Conservation (phyloP, 2,329 filamentous ascomycete genomes). For the Apiospora pterosperma region DNA sequence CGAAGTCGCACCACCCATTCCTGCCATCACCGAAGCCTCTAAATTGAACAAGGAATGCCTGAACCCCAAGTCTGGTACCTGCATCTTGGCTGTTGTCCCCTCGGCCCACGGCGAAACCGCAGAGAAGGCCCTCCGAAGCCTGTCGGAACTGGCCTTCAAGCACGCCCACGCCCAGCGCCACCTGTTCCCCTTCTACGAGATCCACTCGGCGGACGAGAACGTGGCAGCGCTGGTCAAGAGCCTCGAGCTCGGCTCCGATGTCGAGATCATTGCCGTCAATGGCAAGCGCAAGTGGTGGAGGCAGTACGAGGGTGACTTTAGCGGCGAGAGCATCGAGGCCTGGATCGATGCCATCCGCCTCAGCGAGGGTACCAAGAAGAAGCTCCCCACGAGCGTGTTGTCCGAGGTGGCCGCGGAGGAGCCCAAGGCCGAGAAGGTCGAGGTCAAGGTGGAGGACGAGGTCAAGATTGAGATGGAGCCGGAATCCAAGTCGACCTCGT, state of each 20-base stretch:
- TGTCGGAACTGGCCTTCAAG: conserved; percentile 75
- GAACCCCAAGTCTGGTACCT: conserved; percentile 72
- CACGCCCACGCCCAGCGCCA: conserved; percentile 63
- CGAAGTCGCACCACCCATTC: conserved; percentile 59
- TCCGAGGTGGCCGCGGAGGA: conserved; percentile 38
- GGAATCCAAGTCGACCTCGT: conserved; percentile 22
- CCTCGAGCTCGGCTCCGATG: conserved; percentile 58
- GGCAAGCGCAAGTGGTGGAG: conserved; percentile 85
- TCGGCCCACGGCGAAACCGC: conserved; percentile 45
- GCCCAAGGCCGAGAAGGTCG: conserved; percentile 38
- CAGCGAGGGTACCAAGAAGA: conserved; percentile 79
- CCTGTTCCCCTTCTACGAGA: conserved; percentile 79
- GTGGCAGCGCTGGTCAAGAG: conserved; percentile 51
- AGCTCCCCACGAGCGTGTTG: conserved; percentile 62
- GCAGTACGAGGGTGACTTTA: conserved; percentile 62
- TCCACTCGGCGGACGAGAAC: conserved; percentile 61
- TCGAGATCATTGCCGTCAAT: conserved; percentile 80
- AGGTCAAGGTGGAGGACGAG: conserved; percentile 32
- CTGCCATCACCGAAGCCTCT: conserved; percentile 59
- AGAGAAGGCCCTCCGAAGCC: conserved; percentile 56
- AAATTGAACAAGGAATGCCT: conserved; percentile 71
- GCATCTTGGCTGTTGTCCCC: conserved; percentile 73
- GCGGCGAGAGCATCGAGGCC: conserved; percentile 62
- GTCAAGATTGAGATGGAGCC: conserved; percentile 25
- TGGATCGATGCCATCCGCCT: conserved; percentile 93